Evolutionary conservation across 1,139 yeast species (phyloP), one percentile per base, ranked within the genome.

Genomic region (Pichia sp.): DNA sequence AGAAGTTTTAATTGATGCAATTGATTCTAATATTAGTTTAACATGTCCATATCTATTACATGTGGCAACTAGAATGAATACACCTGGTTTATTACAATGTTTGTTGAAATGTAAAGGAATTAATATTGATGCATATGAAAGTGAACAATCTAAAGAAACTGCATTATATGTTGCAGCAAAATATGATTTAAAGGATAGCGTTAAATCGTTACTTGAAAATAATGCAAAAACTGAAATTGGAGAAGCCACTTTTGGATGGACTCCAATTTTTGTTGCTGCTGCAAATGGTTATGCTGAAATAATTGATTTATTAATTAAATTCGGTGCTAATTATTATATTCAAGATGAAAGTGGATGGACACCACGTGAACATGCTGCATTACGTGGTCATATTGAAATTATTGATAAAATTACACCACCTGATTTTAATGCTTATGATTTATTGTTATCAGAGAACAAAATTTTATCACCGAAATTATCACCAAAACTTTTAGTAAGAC

Each of bases 331-430:
- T 19, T 74, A 65, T 42, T 74, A 76, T 38, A 64, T 70, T 36
- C 72, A 74, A 18, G 98, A 91, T 63, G 82, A 77, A 40, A 83
- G 95, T 32, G 97, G 97, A 0, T 91, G 97, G 97, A 78, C 89
- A 20, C 96, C 97, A 8, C 80, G 87, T 79, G 98, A 91, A 56
- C 97, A 91, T 61, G 96, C 97, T 0, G 81, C 87, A 43, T 68
- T 91, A 38, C 72, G 97, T 53, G 98, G 98, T 9, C 95, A 88
- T 60, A 65, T 89, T 47, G 71, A 68, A 2, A 76, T 86, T 21
- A 80, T 94, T 2, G 77, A 76, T 40, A 54, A 77, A 52, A 65
- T 87, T 43, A 59, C 62, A 13, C 85, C 86, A 1, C 21, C 29
- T 45, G 54, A 38, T 54, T 61, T 41, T 43, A 51, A 60, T 37